A percentile compares a stretch with the other conserved stretches of the same genome.
Evolutionary conservation across 2,329 filamentous ascomycete species (phyloP).

Genomic region (Amesomyces nigricolor): DNA sequence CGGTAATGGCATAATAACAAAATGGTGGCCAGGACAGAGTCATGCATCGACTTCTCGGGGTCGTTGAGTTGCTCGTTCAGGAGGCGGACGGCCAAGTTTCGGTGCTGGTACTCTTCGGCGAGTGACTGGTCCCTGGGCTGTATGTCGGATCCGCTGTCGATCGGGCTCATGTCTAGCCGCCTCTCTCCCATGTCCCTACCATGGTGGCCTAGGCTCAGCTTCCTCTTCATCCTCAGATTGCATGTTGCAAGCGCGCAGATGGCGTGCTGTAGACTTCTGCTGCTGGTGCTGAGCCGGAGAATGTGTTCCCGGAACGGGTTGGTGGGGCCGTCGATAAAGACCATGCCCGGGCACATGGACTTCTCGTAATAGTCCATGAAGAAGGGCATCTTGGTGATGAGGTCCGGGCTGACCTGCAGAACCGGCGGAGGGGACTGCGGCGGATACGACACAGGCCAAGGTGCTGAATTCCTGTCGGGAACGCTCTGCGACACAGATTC

Average conservation of each 20-base stretch:
- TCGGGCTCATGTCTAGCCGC: constrained; percentile 29
- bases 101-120: constrained; percentile 79
- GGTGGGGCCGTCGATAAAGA: constrained; percentile 77
- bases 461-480: constrained; percentile 41
- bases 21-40: constrained; percentile 82
- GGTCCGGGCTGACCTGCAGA: constrained; percentile 52
- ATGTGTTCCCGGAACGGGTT: constrained; percentile 86
- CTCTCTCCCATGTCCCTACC: constrained; percentile 47
- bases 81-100: constrained; percentile 70
- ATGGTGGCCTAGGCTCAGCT: constrained; percentile 55
- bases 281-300: constrained; percentile 68
- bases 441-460: constrained; percentile 44
- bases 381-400: constrained; percentile 75
- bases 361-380: constrained; percentile 93
- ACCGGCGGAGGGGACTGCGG: constrained; percentile 42
- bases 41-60: constrained; percentile 66
- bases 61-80: constrained; percentile 82
- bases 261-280: constrained; percentile 82
- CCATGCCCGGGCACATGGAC: constrained; percentile 85
- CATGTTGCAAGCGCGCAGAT: constrained; percentile 85
- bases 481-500: constrained; percentile 37
- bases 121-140: constrained; percentile 58
- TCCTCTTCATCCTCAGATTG: constrained; percentile 80
- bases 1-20: constrained; percentile 87
- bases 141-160: constrained; percentile 42